Percentiles rank a stretch among this genome's conserved stretches.
Evolutionary conservation across 2,329 filamentous ascomycete genomes (phyloP).

Genomic region (Colletotrichum phormii): DNA sequence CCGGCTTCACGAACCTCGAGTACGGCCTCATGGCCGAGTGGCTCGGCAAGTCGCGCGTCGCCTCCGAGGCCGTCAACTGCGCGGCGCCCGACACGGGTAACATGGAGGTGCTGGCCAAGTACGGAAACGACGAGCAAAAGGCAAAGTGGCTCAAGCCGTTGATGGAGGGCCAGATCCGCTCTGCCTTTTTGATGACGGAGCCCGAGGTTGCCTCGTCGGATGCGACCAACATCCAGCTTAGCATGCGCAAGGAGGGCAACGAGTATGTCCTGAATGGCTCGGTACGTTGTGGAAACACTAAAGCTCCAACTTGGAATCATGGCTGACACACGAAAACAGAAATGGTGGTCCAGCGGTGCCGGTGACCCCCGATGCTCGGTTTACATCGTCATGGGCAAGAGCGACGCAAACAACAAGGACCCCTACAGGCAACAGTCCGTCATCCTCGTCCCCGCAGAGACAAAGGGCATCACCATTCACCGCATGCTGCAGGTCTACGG

Average conservation of each 20-base stretch:
- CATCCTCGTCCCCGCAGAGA: conserved; percentile 83
- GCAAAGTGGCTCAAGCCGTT: conserved; percentile 83
- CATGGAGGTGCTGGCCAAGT: conserved; percentile 95
- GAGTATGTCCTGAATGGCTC: conserved; percentile 92
- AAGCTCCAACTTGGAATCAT: no score
- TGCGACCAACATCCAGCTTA: conserved; percentile 91
- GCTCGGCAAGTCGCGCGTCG: conserved; percentile 85
- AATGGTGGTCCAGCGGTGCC: conserved; percentile 99
- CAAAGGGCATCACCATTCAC: conserved; percentile 90
- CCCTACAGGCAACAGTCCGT: conserved; percentile 94
- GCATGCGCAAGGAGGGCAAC: conserved; percentile 84
- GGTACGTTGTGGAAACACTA: conserved; percentile 56
- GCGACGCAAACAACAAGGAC: conserved; percentile 78
- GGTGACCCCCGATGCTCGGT: conserved; percentile 92
- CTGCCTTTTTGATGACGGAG: conserved; percentile 95
- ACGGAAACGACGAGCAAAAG: conserved; percentile 88
- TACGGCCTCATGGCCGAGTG: conserved; percentile 98
- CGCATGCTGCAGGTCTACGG: conserved; percentile 95
- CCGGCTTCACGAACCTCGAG: conserved; percentile 94
- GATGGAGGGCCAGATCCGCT: conserved; percentile 86
- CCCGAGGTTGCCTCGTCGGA: conserved; percentile 89
- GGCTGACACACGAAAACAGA: conserved; percentile 59
- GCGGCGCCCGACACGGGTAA: conserved; percentile 93
- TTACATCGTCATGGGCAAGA: conserved; percentile 98
- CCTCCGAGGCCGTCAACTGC: conserved; percentile 90